Base-by-base conservation (phyloP, 306 rosid genomes). In the Quercus agrifolia region DNA sequence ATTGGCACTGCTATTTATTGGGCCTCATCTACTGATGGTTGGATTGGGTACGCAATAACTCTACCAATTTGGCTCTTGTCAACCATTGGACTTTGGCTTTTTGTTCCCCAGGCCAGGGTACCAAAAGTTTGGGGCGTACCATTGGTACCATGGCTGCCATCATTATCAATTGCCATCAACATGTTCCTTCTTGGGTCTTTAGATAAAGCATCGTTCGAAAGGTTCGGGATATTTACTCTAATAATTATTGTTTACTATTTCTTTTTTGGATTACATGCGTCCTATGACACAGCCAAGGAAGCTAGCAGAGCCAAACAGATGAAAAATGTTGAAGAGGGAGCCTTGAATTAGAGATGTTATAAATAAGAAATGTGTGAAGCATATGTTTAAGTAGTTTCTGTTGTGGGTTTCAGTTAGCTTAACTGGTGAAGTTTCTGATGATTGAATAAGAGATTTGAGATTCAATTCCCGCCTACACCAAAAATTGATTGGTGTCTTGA, bases 101-200 rank as follows among this genome's bases (percentile, higher is more conserved):
- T 41, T 17, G 93, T 93, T n/a, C 98, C 98, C 0, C 90, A 84
- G 49, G 98, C 93, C 3, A 91, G 81, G 82, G 58, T 62, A 23
- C 98, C 97, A 0, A 87, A 81, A 57, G 71, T 88, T 7, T 93
- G 98, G 98, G 98, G 97, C 0, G 93, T 88, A 17, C 98, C 98
- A 2, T 56, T 93, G 70, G 91, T 93, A 28, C 98, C 98, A 1
- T 93, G 89, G 93, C 33, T 93, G 31, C 98, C 98, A 23, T 90
- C 94, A 3, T 11, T 84, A 0, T 93, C 98, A 0, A 90, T 93
- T 41, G 90, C 88, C 54, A 83, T 93, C 7, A 93, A 93, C 80
- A 78, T 93, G 7, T 93, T 93, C 84, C 89, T 93, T 64, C 89
- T 93, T 19, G 98, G 98, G 44, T 93, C 98, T 2, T 84, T 94